phyloP scores from a whole-genome alignment of 1,284 basidiomycete species.

The Ustilago curta region DNA sequence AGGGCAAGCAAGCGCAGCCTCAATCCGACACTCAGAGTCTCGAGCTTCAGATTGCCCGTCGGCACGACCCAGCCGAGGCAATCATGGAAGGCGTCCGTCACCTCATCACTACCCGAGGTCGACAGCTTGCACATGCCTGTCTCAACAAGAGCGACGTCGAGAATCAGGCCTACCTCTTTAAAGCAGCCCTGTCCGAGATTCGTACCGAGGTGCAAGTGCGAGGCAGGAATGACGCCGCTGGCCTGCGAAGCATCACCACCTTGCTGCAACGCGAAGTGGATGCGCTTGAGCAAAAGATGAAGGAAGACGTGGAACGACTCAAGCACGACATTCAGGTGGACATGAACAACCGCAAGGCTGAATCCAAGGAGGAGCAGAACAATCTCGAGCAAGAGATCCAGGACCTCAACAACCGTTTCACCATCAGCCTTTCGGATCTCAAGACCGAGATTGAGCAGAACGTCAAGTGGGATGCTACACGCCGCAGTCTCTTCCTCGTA shows the following conservation, averaged over 20 bases:
- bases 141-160: conserved; percentile 82
- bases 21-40: conserved; percentile 20
- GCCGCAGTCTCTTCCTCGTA: conserved; percentile 64
- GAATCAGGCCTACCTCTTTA: conserved; percentile 88
- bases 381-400: conserved; percentile 88
- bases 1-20: conserved; percentile 25
- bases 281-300: conserved; percentile 86
- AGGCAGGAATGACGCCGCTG: conserved; percentile 85
- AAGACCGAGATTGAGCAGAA: conserved; percentile 69
- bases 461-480: conserved; percentile 68
- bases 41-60: conserved; percentile 35
- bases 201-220: conserved; percentile 86
- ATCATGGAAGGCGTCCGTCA: conserved; percentile 88
- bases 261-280: conserved; percentile 90
- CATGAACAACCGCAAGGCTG: conserved; percentile 91
- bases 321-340: conserved; percentile 98
- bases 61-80: conserved; percentile 66
- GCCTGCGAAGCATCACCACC: conserved; percentile 80
- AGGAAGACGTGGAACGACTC: conserved; percentile 87
- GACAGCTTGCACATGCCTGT: conserved; percentile 79
- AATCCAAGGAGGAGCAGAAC: conserved; percentile 88
- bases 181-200: conserved; percentile 90
- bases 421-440: conserved; percentile 67
- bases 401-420: conserved; percentile 72
- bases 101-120: conserved; percentile 81